A percentile compares a stretch with the other conserved stretches of the same genome.
phyloP scores from a whole-genome alignment of 805 yeast species.

The Suhomyces emberorum region DNA sequence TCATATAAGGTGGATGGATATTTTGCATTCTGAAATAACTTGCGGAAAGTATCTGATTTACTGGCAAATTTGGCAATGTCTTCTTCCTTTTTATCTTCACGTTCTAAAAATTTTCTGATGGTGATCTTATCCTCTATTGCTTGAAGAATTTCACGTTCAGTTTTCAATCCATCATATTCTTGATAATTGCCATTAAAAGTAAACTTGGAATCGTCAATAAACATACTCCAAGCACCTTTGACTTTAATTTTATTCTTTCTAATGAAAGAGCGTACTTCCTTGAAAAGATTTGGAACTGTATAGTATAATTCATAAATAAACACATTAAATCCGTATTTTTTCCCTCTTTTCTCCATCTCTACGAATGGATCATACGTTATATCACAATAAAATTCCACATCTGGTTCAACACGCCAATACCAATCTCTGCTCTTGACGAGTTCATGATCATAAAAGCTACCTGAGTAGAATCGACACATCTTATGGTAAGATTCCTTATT shows the following conservation, averaged over 20 bases:
- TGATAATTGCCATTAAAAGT: slow-evolving; percentile 19
- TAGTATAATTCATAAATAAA: slow-evolving; percentile 72
- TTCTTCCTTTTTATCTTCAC: slow-evolving; percentile 20
- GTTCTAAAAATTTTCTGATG: slow-evolving; percentile 19
- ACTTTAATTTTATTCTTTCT: slow-evolving; percentile 42
- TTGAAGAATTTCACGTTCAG: slow-evolving; percentile 17
- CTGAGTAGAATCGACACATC: slow-evolving; percentile 93
- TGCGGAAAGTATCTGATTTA: slow-evolving; percentile 2
- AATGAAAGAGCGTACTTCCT: slow-evolving; percentile 66
- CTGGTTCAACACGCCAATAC: slow-evolving; percentile 98
- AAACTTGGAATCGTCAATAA: slow-evolving; percentile 38
- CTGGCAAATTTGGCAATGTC: slow-evolving; percentile 11
- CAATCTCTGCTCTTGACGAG: slow-evolving; percentile 69
- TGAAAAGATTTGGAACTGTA: slow-evolving; percentile 79
- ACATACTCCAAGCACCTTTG: slow-evolving; percentile 68
- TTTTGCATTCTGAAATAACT: slow-evolving; percentile 9
- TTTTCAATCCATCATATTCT: slow-evolving; percentile 21
- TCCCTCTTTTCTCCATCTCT: slow-evolving; percentile 67
- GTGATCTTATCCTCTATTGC: slow-evolving; percentile 28
- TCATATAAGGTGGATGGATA: slow-evolving; percentile 29
- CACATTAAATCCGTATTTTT: slow-evolving; percentile 83
- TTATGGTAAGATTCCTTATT: slow-evolving; percentile 78
- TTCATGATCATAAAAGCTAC: slow-evolving; percentile 77
- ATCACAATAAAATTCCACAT: slow-evolving; percentile 86
- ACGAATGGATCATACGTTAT: slow-evolving; percentile 86